Evolutionary conservation across 2,329 filamentous ascomycete species (phyloP), one percentile per base, ranked within the genome.

Genomic region (Pseudomassariella vexata): DNA sequence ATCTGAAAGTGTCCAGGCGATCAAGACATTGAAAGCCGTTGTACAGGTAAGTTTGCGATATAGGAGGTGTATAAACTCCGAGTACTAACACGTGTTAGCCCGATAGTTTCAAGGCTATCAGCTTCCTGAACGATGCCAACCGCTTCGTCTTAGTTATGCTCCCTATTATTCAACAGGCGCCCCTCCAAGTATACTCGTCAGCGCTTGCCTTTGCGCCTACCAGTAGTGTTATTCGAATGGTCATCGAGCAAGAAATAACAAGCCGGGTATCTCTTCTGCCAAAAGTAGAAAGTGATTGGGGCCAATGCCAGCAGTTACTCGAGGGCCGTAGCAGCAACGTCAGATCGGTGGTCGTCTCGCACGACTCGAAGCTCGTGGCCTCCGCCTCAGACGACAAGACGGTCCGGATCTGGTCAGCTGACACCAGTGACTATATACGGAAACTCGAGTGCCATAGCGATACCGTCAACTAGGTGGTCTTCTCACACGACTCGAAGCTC

Each of bases 161-260:
- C 29, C 34, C 23, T 24, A 30, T 48, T 24, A 52, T 59, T 29
- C 34, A 55, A 31, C 21, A 37, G 8, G 35, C 51, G 3, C 48
- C 55, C 18, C 41, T 50, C n/a, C 56, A 62, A 35, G 24, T 44
- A 32, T 62, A 62, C 39, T 52, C 36, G 6, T 52, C 32, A 30
- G 57, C 43, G 27, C 52, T 45, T 23, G 38, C 43, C 29, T 60
- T 34, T 11, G n/a, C 50, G 9, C 57, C 55, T 27, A 17, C 35
- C 8, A 30, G 35, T 3, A 56, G 50, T 32, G 38, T 48, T 19
- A 24, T 58, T 17, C 45, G 54, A 20, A 37, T 23, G 12, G 28
- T 11, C 9, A 50, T 45, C 24, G 5, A 35, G 14, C 24, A 42
- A 20, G 14, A 37, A 8, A 36, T 45, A 3, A 44, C 46, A n/a